A percentile compares a stretch with the other conserved stretches of the same genome.
Conservation (phyloP, 1,139 yeast genomes). For the Schizosaccharomyces versatilis region DNA sequence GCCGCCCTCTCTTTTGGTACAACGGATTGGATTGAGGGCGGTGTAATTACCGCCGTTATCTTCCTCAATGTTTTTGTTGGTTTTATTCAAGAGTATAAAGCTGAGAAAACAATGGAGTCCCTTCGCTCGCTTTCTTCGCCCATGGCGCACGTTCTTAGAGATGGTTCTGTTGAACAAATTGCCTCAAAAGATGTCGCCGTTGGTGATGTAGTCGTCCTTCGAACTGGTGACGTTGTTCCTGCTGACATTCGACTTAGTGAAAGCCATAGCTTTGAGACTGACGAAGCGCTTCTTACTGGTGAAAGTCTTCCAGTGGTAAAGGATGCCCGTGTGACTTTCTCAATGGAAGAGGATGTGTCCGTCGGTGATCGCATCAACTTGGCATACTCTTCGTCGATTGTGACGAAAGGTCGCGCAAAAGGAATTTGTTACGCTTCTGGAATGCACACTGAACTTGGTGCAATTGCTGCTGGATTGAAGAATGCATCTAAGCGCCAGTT, state of each 20-base stretch:
- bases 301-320: slow-evolving; percentile 60
- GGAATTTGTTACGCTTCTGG: slow-evolving; percentile 51
- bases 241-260: slow-evolving; percentile 49
- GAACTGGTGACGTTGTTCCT: slow-evolving; percentile 61
- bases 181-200: slow-evolving; percentile 55
- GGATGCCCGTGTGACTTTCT: slow-evolving; percentile 25
- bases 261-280: slow-evolving; percentile 49
- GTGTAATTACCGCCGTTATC: slow-evolving; percentile 56
- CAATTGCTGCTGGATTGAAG: slow-evolving; percentile 36
- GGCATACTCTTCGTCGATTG: slow-evolving; percentile 51
- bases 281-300: slow-evolving; percentile 62
- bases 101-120: slow-evolving; percentile 66
- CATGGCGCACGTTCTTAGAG: slow-evolving; percentile 44
- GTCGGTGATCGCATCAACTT: slow-evolving; percentile 60
- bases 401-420: slow-evolving; percentile 54
- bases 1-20: slow-evolving; percentile 59
- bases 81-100: slow-evolving; percentile 45
- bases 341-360: slow-evolving; percentile 25
- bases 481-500: slow-evolving; percentile 4
- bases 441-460: slow-evolving; percentile 52
- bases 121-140: slow-evolving; percentile 49
- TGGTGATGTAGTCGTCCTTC: slow-evolving; percentile 45
- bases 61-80: slow-evolving; percentile 47
- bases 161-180: slow-evolving; percentile 37
- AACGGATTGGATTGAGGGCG: slow-evolving; percentile 63